Base-by-base conservation (phyloP, 495 filamentous ascomycete species). In the Xylaria grammica region DNA sequence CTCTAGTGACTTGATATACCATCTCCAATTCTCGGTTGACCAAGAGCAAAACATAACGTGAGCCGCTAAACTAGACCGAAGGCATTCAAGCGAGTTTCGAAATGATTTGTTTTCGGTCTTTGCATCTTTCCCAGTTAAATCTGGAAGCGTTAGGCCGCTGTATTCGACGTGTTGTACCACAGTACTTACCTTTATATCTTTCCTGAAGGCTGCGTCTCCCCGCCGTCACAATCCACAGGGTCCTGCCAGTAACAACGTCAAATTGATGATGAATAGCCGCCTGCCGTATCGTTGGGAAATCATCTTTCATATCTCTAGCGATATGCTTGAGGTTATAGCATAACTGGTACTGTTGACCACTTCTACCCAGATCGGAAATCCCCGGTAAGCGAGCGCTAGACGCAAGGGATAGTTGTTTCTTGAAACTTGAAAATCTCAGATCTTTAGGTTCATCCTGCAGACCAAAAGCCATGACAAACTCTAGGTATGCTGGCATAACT, bases 241-340 rank as follows among this genome's bases (percentile, higher is more conserved):
- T 66, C 7, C 68, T 71, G 5, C 77, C 78, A 11, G 62, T 70
- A 15, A 70, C 61, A 34, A 81, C 60, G 60, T 83, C 81, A 65
- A 81, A 81, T 46, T 75, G 75, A 59, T 83, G 79, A 62, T 81
- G 75, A n/a, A 82, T 62, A 0, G 74, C 76, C 1, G 71, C 72
- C 51, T 78, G 79, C 7, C 78, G 76, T 29, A 83, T 81, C 0
- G 75, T 50, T 19, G 17, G 26, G 13, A 64, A 38, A 17, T 57
- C 19, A 19, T 44, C 36, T 20, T 20, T 22, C 7, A 49, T 15
- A 4, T 49, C 24, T 49, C 3, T 27, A 1, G 46, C 22, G 8
- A 49, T 15, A 15, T 49, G 46, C 24, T 49, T 49, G 0, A 49
- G 46, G 13, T 49, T 49, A 15, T 49, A 49, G 27, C 46, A 49